phyloP scores from a whole-genome alignment of 768 basidiomycete genomes.

The Cystofilobasidium capitatum region DNA sequence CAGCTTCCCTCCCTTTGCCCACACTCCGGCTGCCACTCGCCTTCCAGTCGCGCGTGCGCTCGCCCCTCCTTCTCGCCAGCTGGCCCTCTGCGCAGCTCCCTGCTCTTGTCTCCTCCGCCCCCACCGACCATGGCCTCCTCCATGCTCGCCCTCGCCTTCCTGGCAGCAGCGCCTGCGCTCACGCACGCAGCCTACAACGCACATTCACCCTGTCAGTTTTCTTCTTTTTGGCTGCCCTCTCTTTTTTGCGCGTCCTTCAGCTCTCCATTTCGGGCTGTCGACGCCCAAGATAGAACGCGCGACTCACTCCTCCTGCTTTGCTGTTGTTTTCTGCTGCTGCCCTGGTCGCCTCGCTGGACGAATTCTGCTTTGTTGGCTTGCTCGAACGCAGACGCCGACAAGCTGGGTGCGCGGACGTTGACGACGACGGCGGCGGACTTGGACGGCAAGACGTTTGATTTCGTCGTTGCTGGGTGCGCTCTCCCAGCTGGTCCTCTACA shows the following conservation, averaged over 20 bases:
- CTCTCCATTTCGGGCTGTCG: too few relatives aligned
- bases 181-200: slow-evolving; percentile 8
- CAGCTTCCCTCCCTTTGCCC: neutral
- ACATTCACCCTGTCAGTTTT: neutral
- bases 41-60: too few relatives aligned
- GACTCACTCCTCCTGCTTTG: neutral
- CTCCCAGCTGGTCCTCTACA: too few relatives aligned
- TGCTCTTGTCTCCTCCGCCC: neutral
- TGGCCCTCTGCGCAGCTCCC: neutral
- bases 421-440: slow-evolving; percentile 2
- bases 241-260: neutral
- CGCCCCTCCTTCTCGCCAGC: neutral
- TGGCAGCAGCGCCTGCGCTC: neutral
- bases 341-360: neutral
- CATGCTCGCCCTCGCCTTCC: neutral
- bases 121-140: neutral
- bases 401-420: neutral
- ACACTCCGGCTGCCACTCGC: neutral
- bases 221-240: neutral
- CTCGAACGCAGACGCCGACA: neutral
- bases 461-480: slow-evolving; percentile 24
- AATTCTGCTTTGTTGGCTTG: neutral
- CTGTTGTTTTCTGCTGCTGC: too few relatives aligned
- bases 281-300: too few relatives aligned
- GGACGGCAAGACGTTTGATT: slow-evolving; percentile 20